Base-by-base conservation (phyloP, 1,284 basidiomycete genomes). In the Ustilago loliicola region DNA sequence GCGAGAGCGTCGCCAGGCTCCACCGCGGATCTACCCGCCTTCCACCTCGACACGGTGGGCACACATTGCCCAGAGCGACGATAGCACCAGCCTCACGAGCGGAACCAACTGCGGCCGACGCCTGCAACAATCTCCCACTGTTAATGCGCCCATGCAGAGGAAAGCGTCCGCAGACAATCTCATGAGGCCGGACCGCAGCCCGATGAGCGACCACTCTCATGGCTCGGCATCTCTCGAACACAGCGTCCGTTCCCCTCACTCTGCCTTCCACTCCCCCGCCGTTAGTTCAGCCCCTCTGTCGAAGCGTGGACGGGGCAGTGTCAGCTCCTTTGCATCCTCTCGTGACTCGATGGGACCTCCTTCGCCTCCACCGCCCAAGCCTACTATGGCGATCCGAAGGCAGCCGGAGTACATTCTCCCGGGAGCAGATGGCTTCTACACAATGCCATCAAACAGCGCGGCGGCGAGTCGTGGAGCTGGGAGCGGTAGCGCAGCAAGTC, bases 21-120 rank as follows among this genome's bases (percentile, higher is more conserved):
- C 80, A n/a, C 78, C 78, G 3, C 69, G 80, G 29, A 81, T 81
- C 50, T 77, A 81, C 57, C 80, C 78, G 7, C 80, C 80, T 15
- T 81, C 80, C 13, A 65, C 62, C 19, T 68, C 72, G 27, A 68
- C 67, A 2, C 54, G 73, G 6, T 76, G 73, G 73, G 68, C 69
- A 11, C 61, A 72, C 47, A 72, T 68, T 2, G 50, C 56, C 13
- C 65, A 63, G 13, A 64, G 63, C 32, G 72, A 71, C 60, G 72
- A 75, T 23, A 48, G 21, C 30, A 56, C 42, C 63, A 61, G 63
- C 23, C 36, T 51, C 0, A 29, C 48, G 36, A 36, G 52, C n/a
- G 61, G 45, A 2, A 45, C 52, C 6, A 52, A 27, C 25, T 60
- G 61, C 6, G 51, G 47, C 29, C 48, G 70, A 27, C 65, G 70